Evolutionary conservation across 495 filamentous ascomycete species (phyloP), one percentile per base, ranked within the genome.

Genomic region (Penicillium coffeae): DNA sequence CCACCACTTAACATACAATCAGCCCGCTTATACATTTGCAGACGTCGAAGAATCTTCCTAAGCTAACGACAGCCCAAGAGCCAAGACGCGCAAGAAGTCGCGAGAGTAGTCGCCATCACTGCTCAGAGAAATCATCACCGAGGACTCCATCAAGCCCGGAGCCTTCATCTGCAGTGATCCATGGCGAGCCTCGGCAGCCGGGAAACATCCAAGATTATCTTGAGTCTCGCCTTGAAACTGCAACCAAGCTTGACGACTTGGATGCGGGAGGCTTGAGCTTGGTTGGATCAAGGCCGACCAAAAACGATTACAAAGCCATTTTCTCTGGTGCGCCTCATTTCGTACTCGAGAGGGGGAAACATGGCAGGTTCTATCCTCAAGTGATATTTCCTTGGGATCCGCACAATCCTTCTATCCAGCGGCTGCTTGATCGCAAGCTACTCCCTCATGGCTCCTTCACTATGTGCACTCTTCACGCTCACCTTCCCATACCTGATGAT

Each of bases 281-380:
- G 19, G 40, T 27, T 10, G 48, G 37, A 14, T 42, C 33, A 8
- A 27, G 13, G n/a, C 67, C 88, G 38, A 79, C 72, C 21, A 76
- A 77, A 20, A 68, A 74, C 18, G 84, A 88, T 40, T 62, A 88
- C 48, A 83, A 85, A 60, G 78, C 79, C 40, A 72, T 90, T 30
- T 85, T 90, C 60, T 88, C 85, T 21, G 86, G 85, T n/a, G 86
- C 86, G 12, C 86, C 86, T 32, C 86, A 87, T 58, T 90, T 86
- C 62, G 75, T 84, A 54, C 59, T 77, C 25, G 65, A 69, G 30
- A 63, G 60, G 21, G 66, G 81, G 66, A 65, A 73, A 68, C 56
- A 81, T 71, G 63, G 77, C 69, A 55, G 74, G 62, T 64, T 73
- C 45, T 79, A 83, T 55, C 85, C 85, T 27, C 78, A 77, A 34